phyloP scores from a whole-genome alignment of 441 rosid species.

The Dalechampia spathulata region DNA sequence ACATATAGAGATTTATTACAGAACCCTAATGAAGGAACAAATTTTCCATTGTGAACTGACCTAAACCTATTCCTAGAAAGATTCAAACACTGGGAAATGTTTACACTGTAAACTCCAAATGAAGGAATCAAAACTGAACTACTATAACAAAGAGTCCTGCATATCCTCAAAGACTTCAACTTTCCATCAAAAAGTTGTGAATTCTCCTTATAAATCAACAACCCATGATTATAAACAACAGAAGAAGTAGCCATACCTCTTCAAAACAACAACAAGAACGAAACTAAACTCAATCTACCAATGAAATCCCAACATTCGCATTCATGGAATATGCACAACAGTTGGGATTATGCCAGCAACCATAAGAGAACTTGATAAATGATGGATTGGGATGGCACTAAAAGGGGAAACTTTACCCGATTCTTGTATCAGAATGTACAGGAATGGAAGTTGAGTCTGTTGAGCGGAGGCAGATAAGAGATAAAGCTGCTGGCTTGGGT shows the following conservation, averaged over 20 bases:
- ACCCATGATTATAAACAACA: slow-evolving; percentile 51
- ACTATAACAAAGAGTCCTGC: slow-evolving; percentile 19
- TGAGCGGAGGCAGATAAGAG: slow-evolving; percentile 2
- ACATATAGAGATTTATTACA: slow-evolving; percentile 25
- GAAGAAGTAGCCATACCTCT: slow-evolving; percentile 46
- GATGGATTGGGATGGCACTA: no score
- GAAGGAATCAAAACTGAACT: slow-evolving; percentile 17
- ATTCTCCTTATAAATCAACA: slow-evolving; percentile 23
- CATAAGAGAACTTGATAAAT: background rate
- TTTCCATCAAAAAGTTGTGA: slow-evolving; percentile 23
- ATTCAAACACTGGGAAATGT: slow-evolving; percentile 24
- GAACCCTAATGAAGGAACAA: slow-evolving; percentile 24
- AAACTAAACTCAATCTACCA: background rate
- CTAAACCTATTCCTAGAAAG: slow-evolving; percentile 29
- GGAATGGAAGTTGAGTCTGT: background rate
- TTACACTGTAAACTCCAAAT: slow-evolving; percentile 14
- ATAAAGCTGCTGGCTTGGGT: background rate
- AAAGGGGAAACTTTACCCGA: slow-evolving; percentile 1
- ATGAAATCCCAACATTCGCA: slow-evolving; percentile 13
- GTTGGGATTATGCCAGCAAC: background rate
- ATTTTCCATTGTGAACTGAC: slow-evolving; percentile 23
- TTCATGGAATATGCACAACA: background rate
- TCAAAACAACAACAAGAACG: slow-evolving; percentile 5
- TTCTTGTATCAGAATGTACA: background rate
- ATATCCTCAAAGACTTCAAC: slow-evolving; percentile 23